phyloP scores from a whole-genome alignment of 345 rosid genomes.

The Xanthoceras sorbifolium region DNA sequence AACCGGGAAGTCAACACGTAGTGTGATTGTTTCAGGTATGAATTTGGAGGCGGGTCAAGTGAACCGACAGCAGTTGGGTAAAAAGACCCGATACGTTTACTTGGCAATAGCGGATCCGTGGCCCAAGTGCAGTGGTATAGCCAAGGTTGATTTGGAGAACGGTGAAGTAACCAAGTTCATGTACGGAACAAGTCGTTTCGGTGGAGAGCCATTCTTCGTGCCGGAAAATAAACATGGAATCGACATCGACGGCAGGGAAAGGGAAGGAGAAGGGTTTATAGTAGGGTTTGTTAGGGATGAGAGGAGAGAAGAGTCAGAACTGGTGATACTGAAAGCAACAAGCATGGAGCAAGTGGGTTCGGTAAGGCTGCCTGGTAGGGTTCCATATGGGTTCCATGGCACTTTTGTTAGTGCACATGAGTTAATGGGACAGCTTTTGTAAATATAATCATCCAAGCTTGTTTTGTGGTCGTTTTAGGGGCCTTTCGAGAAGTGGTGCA shows the following conservation, averaged over 20 bases:
- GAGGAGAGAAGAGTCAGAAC: conserved; percentile 49
- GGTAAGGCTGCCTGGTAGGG: conserved; percentile 57
- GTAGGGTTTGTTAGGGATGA: conserved; percentile 68
- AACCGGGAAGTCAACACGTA: conserved; percentile 44
- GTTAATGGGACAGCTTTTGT: conserved; percentile 36
- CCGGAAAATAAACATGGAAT: conserved; percentile 9
- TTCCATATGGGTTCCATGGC: conserved; percentile 82
- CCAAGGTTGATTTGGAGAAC: conserved; percentile 55
- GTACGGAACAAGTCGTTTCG: conserved; percentile 56
- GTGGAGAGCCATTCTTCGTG: conserved; percentile 68
- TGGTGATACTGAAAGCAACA: conserved; percentile 50
- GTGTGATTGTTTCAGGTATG: conserved; percentile 38
- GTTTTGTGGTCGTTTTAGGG: neutral
- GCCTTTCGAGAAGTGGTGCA: too few relatives aligned
- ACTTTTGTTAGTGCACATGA: conserved; percentile 53
- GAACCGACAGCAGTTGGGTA: conserved; percentile 42
- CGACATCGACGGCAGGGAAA: neutral
- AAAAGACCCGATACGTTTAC: conserved; percentile 56
- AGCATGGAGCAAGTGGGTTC: conserved; percentile 55
- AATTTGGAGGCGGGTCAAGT: conserved; percentile 73
- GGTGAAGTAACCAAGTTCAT: conserved; percentile 39
- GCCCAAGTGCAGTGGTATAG: conserved; percentile 71
- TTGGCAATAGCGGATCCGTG: conserved; percentile 79
- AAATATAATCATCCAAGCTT: neutral
- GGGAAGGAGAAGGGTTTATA: conserved; percentile 53